These are phyloP conservation scores for Phaeoacremonium minimum DNA, from an alignment of 2,329 filamentous ascomycete genomes.

Conservation along the genomic window DNA sequence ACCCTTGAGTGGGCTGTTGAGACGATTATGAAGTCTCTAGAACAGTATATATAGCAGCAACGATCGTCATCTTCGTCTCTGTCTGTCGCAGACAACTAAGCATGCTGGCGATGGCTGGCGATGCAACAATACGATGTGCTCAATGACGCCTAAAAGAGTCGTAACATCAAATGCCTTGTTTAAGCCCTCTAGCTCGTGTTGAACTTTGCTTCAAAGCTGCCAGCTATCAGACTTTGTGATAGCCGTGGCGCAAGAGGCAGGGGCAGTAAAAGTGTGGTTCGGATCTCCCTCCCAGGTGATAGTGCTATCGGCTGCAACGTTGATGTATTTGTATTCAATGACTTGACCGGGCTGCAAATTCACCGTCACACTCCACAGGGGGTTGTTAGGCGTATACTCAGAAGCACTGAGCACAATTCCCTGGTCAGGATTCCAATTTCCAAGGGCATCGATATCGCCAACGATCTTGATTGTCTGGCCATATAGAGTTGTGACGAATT, in stretches of 20 bases:
- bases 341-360: constrained; percentile 48
- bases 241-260: constrained; percentile 21
- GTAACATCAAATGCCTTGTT: too few species aligned
- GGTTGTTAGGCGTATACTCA: constrained; percentile 54
- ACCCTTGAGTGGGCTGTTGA: constrained; percentile 67
- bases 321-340: constrained; percentile 67
- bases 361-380: constrained; percentile 57
- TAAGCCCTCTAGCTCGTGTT: background rate
- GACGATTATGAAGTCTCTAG: constrained; percentile 46
- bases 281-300: constrained; percentile 63
- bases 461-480: constrained; percentile 64
- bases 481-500: constrained; percentile 48
- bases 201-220: constrained; percentile 18
- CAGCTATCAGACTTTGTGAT: constrained; percentile 24
- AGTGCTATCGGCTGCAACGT: constrained; percentile 46
- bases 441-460: constrained; percentile 55
- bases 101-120: too few species aligned
- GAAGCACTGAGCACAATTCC: constrained; percentile 55
- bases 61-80: too few species aligned
- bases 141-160: too few species aligned
- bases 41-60: too few species aligned
- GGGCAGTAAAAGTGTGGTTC: constrained; percentile 36
- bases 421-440: constrained; percentile 53
- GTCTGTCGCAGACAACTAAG: too few species aligned
- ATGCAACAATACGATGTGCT: too few species aligned